These are phyloP conservation scores for Tricladium varicosporioides DNA, from an alignment of 2,329 filamentous ascomycete genomes.

Conservation along the genomic window DNA sequence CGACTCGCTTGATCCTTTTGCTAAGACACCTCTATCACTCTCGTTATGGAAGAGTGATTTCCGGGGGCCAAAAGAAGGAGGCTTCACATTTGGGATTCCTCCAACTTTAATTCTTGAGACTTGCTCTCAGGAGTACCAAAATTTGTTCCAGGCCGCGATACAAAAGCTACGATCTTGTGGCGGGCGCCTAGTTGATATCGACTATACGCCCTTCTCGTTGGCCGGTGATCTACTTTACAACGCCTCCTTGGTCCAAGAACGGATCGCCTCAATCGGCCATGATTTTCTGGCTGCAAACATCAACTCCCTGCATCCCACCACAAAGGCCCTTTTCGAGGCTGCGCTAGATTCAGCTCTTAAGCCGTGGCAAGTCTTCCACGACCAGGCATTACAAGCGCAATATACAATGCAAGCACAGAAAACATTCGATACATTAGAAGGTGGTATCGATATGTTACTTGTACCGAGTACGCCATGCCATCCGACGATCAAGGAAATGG, in stretches of 20 bases:
- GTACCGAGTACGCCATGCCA: slow-evolving; percentile 50
- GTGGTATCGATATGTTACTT: slow-evolving; percentile 44
- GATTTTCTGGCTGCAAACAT: slow-evolving; percentile 38
- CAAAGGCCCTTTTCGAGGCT: slow-evolving; percentile 40
- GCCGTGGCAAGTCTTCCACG: slow-evolving; percentile 44
- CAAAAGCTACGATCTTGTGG: slow-evolving; percentile 38
- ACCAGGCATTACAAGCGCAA: slow-evolving; percentile 31
- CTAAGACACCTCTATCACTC: slow-evolving; percentile 39
- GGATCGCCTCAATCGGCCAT: slow-evolving; percentile 42
- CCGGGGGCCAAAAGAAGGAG: slow-evolving; percentile 29
- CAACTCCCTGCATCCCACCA: slow-evolving; percentile 45
- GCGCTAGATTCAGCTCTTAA: slow-evolving; percentile 38
- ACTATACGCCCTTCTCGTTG: slow-evolving; percentile 46
- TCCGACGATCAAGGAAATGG: slow-evolving; percentile 48
- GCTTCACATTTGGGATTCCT: slow-evolving; percentile 50
- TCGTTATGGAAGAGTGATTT: slow-evolving; percentile 29
- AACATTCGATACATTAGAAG: slow-evolving; percentile 29
- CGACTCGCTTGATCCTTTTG: slow-evolving; percentile 46
- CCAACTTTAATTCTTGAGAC: slow-evolving; percentile 39
- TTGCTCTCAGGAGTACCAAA: slow-evolving; percentile 42
- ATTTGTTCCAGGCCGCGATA: slow-evolving; percentile 38
- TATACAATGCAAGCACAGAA: slow-evolving; percentile 26
- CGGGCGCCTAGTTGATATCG: slow-evolving; percentile 37
- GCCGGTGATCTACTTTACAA: slow-evolving; percentile 51
- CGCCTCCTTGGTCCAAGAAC: slow-evolving; percentile 51